Base-by-base conservation (phyloP, 208 protist species). In the Trypanosoma cruzi region DNA sequence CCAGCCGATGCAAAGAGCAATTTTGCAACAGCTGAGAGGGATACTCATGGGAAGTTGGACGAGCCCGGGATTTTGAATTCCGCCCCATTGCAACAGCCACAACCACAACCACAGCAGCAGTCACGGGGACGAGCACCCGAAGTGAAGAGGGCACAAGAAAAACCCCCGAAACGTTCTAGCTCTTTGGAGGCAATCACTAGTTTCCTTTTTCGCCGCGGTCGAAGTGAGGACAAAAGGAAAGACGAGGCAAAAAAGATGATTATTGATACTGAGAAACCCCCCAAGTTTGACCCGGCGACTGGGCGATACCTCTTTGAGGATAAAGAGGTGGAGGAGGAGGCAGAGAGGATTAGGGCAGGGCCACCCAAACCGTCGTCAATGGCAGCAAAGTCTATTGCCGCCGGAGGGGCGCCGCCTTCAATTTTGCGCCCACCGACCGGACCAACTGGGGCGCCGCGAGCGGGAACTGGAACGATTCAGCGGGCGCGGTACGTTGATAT, bases 231-330 rank as follows among this genome's bases (percentile, higher is more conserved):
- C 16, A 4, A 62, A 18, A 82, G 86, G 68, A 75, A 81, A 22
- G 78, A 93, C n/a, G 84, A 88, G 69, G 77, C 82, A 42, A 96
- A 94, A 67, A 77, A 80, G 54, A 96, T 96, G 91, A 93, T 94
- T 58, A 75, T 96, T 36, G 80, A 96, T 77, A 94, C 88, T 13
- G 87, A 80, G 53, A 86, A 85, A 63, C 77, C 84, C 22, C 91
- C 91, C 4, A 72, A 79, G 57, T 96, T 89, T 70, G 88, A 96
- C 66, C 77, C 83, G 3, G 78, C 73, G 18, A 92, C 83, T 0
- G 86, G 86, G 24, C 82, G 87, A 11, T 96, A 89, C 79, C 66
- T 93, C 59, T 94, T 96, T 77, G 76, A 77, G 36, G 73, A 93
- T 75, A 90, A 85, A 26, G 86, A 93, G 54, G 91, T 94, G 71